Evolutionary conservation across 495 filamentous ascomycete genomes (phyloP).

Genomic region (Aspergillus leporis): DNA sequence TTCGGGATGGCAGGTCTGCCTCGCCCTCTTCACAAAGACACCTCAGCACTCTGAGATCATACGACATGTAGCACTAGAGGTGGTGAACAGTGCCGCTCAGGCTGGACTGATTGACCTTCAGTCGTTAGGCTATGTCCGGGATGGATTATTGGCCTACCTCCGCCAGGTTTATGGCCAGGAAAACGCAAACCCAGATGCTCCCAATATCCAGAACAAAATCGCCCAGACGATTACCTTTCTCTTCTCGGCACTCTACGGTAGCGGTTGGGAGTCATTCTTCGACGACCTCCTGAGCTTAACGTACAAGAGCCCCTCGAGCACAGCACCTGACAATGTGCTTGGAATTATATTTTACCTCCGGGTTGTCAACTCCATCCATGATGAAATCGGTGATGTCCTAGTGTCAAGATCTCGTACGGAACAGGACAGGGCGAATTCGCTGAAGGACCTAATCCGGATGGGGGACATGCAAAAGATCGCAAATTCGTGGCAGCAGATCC

Average conservation of each 20-base stretch:
- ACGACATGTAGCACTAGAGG: constrained; percentile 82
- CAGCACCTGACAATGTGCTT: constrained; percentile 62
- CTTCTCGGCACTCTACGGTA: constrained; percentile 80
- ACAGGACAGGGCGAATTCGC: constrained; percentile 71
- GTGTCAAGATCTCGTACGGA: constrained; percentile 74
- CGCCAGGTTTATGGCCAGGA: constrained; percentile 66
- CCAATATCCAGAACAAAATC: constrained; percentile 91
- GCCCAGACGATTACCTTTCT: constrained; percentile 92
- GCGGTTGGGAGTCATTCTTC: constrained; percentile 83
- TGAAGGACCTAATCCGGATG: constrained; percentile 86
- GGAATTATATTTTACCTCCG: constrained; percentile 88
- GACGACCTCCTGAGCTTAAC: constrained; percentile 80
- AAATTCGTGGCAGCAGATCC: constrained; percentile 85
- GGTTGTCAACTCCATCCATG: constrained; percentile 83
- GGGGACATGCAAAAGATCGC: constrained; percentile 86
- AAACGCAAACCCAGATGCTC: constrained; percentile 58
- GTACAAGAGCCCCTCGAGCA: constrained; percentile 44
- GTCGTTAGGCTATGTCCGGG: constrained; percentile 67
- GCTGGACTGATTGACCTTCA: constrained; percentile 66
- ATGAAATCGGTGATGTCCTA: constrained; percentile 93
- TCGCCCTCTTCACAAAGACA: constrained; percentile 77
- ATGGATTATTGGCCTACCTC: constrained; percentile 76
- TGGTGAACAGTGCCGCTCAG: constrained; percentile 88
- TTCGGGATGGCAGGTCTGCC: constrained; percentile 83
- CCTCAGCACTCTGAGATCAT: constrained; percentile 81